Percentiles rank a stretch among this genome's conserved stretches.
These are phyloP conservation scores for Tuber calosporum DNA, from an alignment of 495 filamentous ascomycete genomes.

Conservation along the genomic window DNA sequence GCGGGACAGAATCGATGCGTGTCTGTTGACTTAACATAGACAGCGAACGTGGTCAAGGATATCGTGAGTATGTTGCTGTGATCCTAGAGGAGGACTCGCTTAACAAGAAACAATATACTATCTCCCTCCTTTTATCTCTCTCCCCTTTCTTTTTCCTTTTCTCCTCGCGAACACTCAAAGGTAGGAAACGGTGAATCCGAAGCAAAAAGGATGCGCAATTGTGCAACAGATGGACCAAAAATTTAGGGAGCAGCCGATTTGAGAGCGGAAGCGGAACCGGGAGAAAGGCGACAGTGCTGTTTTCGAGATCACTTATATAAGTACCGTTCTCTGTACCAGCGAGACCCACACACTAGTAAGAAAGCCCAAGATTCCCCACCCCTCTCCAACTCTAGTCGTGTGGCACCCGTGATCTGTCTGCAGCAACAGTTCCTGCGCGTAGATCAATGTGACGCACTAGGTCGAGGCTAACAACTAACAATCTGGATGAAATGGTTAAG, in stretches of 20 bases:
- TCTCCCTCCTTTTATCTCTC: neutral
- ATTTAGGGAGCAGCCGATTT: constrained; percentile 26
- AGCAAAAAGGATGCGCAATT: constrained; percentile 28
- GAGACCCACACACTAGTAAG: constrained; percentile 18
- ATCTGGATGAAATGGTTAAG: constrained; percentile 36
- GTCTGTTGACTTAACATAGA: constrained; percentile 40
- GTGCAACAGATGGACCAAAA: constrained; percentile 23
- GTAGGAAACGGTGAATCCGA: constrained; percentile 15
- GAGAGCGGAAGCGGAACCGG: constrained; percentile 27
- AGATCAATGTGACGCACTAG: constrained; percentile 41
- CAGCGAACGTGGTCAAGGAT: constrained; percentile 13
- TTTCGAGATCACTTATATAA: constrained; percentile 37
- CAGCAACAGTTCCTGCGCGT: constrained; percentile 40
- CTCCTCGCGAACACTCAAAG: neutral
- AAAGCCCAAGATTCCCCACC: constrained; percentile 36
- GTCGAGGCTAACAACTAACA: constrained; percentile 18
- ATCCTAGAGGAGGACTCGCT: constrained; percentile 12
- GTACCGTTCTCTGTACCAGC: constrained; percentile 26
- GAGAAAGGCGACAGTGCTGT: constrained; percentile 23
- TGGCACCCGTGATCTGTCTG: constrained; percentile 41
- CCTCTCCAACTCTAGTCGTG: constrained; percentile 22
- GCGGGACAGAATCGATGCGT: constrained; percentile 39
- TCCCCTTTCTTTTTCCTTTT: neutral
- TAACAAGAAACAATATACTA: constrained; percentile 11
- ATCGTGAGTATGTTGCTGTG: constrained; percentile 13